Evolutionary conservation across 1,284 basidiomycete species (phyloP), one percentile per base, ranked within the genome.

Genomic region (Psilocybe mexicana): DNA sequence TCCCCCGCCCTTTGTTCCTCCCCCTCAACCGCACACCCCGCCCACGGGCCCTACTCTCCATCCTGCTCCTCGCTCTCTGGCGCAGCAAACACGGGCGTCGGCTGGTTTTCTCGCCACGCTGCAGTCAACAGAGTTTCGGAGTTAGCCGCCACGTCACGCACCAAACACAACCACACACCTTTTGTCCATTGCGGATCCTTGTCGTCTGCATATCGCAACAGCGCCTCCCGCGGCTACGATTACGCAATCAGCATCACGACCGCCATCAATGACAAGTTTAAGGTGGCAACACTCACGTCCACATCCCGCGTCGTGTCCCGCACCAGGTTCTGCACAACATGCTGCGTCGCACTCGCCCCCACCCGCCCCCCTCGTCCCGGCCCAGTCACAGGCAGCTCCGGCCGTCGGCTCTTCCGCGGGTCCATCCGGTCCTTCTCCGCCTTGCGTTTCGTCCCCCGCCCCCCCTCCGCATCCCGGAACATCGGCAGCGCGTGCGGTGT

Each of bases 281-380:
- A 30, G 18, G 43, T 60, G 43, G 52, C 57, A 44, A 36, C 52
- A 92, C 94, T 83, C 78, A 96, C 94, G 76, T 98, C 95, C 76
- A 96, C 88, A 76, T 93, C 92, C 67, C 93, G 78, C 44, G 90
- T 92, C 61, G 87, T 92, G 70, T 95, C 92, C 69, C 91, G 83
- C 55, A 95, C 94, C 70, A 99, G 77, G 66, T 92, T 91, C 75
- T 97, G 94, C 44, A 99, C 94, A 61, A 98, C 85, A 68, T 96
- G 93, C 65, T 97, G 94, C 47, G 92, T 98, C 3, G 94, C 96
- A 74, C 92, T 94, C 38, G 94, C 92, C 25, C 97, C 97, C 46
- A 99, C 92, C 30, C 96, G 79, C 47, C 97, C 97, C 28, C 96
- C 96, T 66, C 84, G 85, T 52, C 97, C 97, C 30, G 92, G 93